Conservation (phyloP, 228 moss, liverwort and hornwort species). For the Sphagnum fallax region DNA sequence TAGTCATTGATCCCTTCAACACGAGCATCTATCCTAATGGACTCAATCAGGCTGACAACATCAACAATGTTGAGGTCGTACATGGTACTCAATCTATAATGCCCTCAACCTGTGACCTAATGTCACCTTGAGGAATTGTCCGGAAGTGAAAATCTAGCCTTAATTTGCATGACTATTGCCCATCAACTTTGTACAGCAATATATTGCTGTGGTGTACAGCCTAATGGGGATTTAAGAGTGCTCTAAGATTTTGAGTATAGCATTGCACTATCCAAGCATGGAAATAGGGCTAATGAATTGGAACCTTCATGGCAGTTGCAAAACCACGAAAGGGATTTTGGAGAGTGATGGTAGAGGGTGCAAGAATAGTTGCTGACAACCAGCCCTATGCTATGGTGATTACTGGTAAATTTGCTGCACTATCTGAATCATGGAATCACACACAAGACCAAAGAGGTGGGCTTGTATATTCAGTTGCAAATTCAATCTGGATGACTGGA, state of each 20-base stretch:
- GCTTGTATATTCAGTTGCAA: neutral
- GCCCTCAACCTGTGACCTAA: no score
- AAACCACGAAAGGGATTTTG: slow-evolving; percentile 37
- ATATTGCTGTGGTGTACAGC: no score
- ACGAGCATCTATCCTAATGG: slow-evolving; percentile 32
- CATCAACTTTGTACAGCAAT: neutral
- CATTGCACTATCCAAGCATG: no score
- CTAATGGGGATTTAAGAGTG: no score
- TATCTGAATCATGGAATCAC: slow-evolving; percentile 2
- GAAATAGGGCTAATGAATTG: no score
- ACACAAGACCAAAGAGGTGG: neutral
- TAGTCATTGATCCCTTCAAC: slow-evolving; percentile 15
- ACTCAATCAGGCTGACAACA: slow-evolving; percentile 19
- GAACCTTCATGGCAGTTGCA: slow-evolving; percentile 16
- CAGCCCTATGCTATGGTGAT: slow-evolving; percentile 44
- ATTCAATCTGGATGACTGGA: neutral
- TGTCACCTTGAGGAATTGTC: no score
- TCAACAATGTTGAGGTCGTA: slow-evolving; percentile 62
- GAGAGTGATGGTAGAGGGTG: slow-evolving; percentile 37
- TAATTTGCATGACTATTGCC: no score
- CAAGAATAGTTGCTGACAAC: slow-evolving; percentile 19
- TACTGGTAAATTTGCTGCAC: slow-evolving; percentile 21
- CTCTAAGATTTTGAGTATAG: no score
- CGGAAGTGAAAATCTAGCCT: no score
- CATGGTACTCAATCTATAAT: slow-evolving; percentile 17